Evolutionary conservation across 2,329 filamentous ascomycete species (phyloP), one percentile per base, ranked within the genome.

Genomic region (Camillea tinctor): DNA sequence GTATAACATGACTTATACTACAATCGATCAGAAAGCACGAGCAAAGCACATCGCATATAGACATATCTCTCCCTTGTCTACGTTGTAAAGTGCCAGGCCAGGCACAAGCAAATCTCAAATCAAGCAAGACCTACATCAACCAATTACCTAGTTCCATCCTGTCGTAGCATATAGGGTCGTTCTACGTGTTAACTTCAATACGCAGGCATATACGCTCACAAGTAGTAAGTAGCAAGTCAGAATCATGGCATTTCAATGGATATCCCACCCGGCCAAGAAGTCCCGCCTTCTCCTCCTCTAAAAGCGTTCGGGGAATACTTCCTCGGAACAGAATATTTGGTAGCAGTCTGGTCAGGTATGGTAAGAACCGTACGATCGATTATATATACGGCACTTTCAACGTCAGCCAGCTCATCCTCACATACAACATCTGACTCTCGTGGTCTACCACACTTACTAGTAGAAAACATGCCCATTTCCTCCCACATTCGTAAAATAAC

Each of bases 381-480:
- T 62, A 60, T 20, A 56, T 26, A 56, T 60, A 62, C 6, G 55
- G 49, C 57, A 50, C 64, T 66, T 64, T 40, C 60, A 40, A 59
- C 55, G 60, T 65, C 48, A 65, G 61, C 54, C 19, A 49, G 6
- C 23, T n/a, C 11, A 23, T 22, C 22, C 19, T 51, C 22, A 23
- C 52, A 15, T 22, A 26, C 8, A 21, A 4, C 3, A n/a, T 19
- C 1, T 15, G 23, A 15, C n/a, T n/a, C n/a, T 22, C 22, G 19
- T 30, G 26, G 26, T 30, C 13, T 11, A 30, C 26, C 13, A 30
- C 26, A 68, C 71, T 70, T 61, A 73, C 71, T 67, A 24, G 56
- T 72, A 69, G 50, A 58, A 17, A 61, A 70, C 69, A 71, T 61
- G 65, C 66, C 71, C 71, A 55, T 68, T 72, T 73, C 71, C 71